These are phyloP conservation scores for Boletus barrowsii DNA, from an alignment of 768 basidiomycete genomes.

Conservation along the genomic window DNA sequence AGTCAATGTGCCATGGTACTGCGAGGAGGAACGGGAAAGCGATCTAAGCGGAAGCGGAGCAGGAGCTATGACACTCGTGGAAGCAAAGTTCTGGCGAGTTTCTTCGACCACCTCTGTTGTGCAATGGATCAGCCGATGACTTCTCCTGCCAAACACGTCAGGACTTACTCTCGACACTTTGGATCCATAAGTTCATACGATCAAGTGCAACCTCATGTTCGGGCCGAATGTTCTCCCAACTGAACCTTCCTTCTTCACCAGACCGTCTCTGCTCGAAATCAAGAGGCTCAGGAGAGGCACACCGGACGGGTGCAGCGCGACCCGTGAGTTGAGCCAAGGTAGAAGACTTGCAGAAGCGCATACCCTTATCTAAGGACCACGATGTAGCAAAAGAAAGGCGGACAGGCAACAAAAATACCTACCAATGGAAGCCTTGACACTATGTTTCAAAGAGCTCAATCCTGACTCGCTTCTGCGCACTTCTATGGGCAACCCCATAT, in stretches of 20 bases:
- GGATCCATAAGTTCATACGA: conserved; percentile 79
- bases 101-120: conserved; percentile 75
- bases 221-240: conserved; percentile 34
- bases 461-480: conserved; percentile 35
- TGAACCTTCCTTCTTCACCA: conserved; percentile 32
- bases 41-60: conserved; percentile 66
- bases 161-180: conserved; percentile 75
- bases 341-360: conserved; percentile 66
- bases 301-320: conserved; percentile 30
- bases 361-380: conserved; percentile 54
- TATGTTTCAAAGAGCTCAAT: conserved; percentile 58
- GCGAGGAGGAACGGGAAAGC: conserved; percentile 47
- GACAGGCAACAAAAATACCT: conserved; percentile 17
- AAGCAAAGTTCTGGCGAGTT: conserved; percentile 70
- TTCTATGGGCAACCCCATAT: conserved; percentile 28
- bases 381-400: not conserved
- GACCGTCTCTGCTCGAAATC: conserved; percentile 34
- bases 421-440: conserved; percentile 75
- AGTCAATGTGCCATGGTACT: conserved; percentile 31
- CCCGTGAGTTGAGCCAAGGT: conserved; percentile 41
- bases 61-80: conserved; percentile 44
- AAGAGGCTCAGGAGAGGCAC: conserved; percentile 28
- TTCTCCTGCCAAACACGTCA: not conserved
- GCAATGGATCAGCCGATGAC: not conserved
- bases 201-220: conserved; percentile 41